phyloP scores from a whole-genome alignment of 2,329 filamentous ascomycete genomes.

The Aspergillus sp. region DNA sequence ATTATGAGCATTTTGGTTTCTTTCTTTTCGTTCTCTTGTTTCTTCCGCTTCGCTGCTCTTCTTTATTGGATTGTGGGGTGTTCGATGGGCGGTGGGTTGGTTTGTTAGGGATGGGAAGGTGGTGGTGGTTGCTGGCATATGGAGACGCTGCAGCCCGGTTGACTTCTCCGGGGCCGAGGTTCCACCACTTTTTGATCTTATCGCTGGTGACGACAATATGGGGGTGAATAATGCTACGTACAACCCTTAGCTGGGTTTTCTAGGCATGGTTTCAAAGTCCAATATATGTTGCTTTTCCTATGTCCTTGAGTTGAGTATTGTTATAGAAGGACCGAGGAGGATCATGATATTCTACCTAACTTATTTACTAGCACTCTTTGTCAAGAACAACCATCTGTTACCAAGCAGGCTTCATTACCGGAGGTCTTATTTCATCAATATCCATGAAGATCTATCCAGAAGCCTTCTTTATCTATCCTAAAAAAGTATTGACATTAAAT shows the following conservation, averaged over 20 bases:
- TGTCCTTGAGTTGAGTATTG: background rate
- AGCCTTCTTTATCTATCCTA: too few relatives aligned
- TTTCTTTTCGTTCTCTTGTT: background rate
- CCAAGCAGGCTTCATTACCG: too few relatives aligned
- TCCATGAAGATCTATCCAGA: too few relatives aligned
- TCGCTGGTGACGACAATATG: background rate
- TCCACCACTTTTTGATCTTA: background rate
- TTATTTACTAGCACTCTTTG: too few relatives aligned
- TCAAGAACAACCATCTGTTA: too few relatives aligned
- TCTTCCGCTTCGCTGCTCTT: background rate
- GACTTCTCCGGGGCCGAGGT: background rate
- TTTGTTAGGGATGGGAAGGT: background rate
- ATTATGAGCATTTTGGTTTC: slow-evolving; percentile 75
- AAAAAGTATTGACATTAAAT: background rate
- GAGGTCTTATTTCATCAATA: too few relatives aligned
- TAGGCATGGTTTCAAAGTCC: background rate
- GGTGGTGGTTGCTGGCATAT: too few relatives aligned
- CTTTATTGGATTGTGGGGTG: background rate
- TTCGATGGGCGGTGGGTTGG: background rate
- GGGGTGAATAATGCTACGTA: background rate
- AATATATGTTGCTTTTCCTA: background rate
- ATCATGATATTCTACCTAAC: too few relatives aligned
- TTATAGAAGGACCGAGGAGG: too few relatives aligned
- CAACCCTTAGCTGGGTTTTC: too few relatives aligned
- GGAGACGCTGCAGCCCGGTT: background rate